These are phyloP conservation scores for Pythium sp. DNA, from an alignment of 352 stramenopile species.

Conservation along the genomic window DNA sequence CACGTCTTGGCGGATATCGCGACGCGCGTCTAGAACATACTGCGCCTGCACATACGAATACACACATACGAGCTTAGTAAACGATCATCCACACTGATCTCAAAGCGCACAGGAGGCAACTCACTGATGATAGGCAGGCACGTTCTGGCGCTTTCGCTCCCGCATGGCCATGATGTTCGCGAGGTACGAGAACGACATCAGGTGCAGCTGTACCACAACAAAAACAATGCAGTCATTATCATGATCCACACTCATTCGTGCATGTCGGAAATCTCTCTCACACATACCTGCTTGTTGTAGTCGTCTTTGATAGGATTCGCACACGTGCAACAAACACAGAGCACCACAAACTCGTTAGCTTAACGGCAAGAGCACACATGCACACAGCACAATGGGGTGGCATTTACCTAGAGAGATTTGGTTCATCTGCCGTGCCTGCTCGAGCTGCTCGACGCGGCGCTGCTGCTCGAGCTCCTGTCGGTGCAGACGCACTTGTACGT, in stretches of 20 bases:
- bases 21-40: slow-evolving; percentile 33
- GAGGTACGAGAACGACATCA: slow-evolving; percentile 50
- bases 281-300: slow-evolving; percentile 40
- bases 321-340: background rate
- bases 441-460: slow-evolving; percentile 35
- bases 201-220: slow-evolving; percentile 28
- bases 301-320: slow-evolving; percentile 23
- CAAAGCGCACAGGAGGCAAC: background rate
- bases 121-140: slow-evolving; percentile 20
- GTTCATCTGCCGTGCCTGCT: slow-evolving; percentile 37
- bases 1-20: background rate
- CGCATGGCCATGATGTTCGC: slow-evolving; percentile 53
- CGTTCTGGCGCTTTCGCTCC: slow-evolving; percentile 34
- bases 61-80: background rate
- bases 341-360: background rate
- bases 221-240: background rate
- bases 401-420: slow-evolving; percentile 37
- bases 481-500: slow-evolving; percentile 16
- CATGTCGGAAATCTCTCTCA: slow-evolving; percentile 3
- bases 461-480: slow-evolving; percentile 33
- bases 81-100: background rate
- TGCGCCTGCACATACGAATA: slow-evolving; percentile 25
- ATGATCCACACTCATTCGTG: background rate
- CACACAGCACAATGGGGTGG: background rate
- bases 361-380: background rate